Evolutionary conservation across 2,329 filamentous ascomycete species (phyloP), one percentile per base, ranked within the genome.

Genomic region (Neopestalotiopsis rosae): DNA sequence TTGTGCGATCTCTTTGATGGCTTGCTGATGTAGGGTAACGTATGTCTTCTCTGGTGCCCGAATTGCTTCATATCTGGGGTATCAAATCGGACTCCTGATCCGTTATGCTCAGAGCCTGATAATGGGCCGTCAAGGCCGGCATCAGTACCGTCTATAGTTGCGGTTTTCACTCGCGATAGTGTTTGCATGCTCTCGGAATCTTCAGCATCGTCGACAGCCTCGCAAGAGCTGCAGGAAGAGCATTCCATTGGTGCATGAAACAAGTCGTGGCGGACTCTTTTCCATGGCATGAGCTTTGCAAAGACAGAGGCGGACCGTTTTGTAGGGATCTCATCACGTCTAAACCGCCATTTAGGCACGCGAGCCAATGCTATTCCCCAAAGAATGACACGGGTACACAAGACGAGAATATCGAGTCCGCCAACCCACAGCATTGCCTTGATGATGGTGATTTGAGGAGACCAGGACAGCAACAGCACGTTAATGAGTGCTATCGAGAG

Each of bases 291-390:
- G 71, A 81, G 73, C 72, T 84, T 76, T 68, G 81, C 78, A 74
- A 80, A 66, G 72, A 84, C 66, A 73, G 78, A 71, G 70, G 79
- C 74, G 45, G 76, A 70, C 68, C 80, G 78, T 73, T 81, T 79
- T 68, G 77, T 76, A 5, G 74, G 74, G 38, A 76, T 77, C 1
- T 82, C 78, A 20, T 85, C 82, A 67, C 90, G 89, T 74, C 90
- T 88, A 75, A 98, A 95, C 58, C 95, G 92, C 94, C 95, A 98
- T 74, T 90, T 94, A 2, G 96, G 96, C 20, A 98, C 93, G 68
- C 95, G 88, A 65, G 95, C 95, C 70, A 99, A 83, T 32, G 91
- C 88, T 66, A 98, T 92, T 61, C 93, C 94, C 92, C 94, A 97
- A 74, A 87, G 88, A 45, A 98, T 88, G 13, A 96, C 88, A 38